Conservation (phyloP, 495 filamentous ascomycete species). For the Podospora pseudoanserina region DNA sequence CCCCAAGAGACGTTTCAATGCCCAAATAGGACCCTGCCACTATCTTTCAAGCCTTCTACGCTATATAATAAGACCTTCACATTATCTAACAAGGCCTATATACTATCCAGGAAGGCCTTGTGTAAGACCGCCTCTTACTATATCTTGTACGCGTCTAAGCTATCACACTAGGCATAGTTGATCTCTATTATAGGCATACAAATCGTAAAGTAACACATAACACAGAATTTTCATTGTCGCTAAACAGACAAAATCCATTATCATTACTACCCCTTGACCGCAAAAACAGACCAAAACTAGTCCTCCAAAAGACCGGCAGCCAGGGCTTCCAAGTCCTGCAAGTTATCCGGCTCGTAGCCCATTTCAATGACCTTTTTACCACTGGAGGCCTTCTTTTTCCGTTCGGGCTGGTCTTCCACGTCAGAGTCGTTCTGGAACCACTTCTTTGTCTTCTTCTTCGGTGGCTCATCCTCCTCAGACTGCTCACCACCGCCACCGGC, state of each 20-base stretch:
- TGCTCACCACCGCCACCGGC: slow-evolving; percentile 32
- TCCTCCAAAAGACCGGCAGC: slow-evolving; percentile 75
- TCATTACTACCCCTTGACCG: no score
- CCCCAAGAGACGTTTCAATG: no score
- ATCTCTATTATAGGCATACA: neutral
- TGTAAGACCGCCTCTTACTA: no score
- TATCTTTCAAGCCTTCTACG: no score
- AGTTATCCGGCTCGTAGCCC: slow-evolving; percentile 67
- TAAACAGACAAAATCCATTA: no score
- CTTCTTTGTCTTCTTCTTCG: slow-evolving; percentile 47
- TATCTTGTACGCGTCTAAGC: no score
- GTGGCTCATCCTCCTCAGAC: slow-evolving; percentile 32
- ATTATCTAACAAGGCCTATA: no score
- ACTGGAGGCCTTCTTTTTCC: slow-evolving; percentile 41
- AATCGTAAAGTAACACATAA: neutral
- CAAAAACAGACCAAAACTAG: slow-evolving; percentile 14
- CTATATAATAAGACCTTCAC: no score
- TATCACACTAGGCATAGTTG: no score
- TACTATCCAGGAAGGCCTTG: no score
- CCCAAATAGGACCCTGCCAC: no score
- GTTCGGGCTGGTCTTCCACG: slow-evolving; percentile 35
- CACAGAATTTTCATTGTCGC: no score
- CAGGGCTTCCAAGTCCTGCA: slow-evolving; percentile 87
- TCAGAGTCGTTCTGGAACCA: slow-evolving; percentile 47
- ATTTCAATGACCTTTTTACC: slow-evolving; percentile 51